phyloP scores from a whole-genome alignment of 495 filamentous ascomycete species.

The Stereocaulon alpinum region DNA sequence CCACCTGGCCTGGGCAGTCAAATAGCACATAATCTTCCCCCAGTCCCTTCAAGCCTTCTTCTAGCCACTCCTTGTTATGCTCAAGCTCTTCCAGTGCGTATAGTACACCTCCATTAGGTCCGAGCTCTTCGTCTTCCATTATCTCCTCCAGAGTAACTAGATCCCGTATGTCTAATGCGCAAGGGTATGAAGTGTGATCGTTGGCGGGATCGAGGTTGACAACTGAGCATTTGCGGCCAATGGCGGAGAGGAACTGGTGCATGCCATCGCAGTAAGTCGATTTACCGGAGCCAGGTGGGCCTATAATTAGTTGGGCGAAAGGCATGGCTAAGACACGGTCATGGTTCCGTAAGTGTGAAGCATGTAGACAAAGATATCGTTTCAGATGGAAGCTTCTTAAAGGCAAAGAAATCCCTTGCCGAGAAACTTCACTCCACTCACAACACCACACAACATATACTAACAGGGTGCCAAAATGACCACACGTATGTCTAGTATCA shows the following conservation, averaged over 20 bases:
- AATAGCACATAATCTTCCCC: conserved; percentile 90
- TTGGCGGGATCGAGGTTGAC: conserved; percentile 98
- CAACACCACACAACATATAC: neutral
- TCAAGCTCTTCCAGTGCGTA: conserved; percentile 95
- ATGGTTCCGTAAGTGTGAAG: neutral
- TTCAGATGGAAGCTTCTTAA: no score
- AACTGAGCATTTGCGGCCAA: conserved; percentile 85
- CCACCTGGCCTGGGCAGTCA: conserved; percentile 93
- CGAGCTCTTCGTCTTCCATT: conserved; percentile 84
- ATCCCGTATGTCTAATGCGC: conserved; percentile 82
- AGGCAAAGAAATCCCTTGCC: neutral
- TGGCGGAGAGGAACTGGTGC: conserved; percentile 93
- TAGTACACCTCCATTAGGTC: conserved; percentile 83
- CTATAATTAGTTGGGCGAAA: conserved; percentile 72
- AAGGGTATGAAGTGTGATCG: conserved; percentile 63
- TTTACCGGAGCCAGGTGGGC: conserved; percentile 88
- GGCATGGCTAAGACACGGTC: conserved; percentile 34
- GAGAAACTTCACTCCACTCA: conserved; percentile 33
- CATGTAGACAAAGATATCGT: neutral
- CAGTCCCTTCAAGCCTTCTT: conserved; percentile 62
- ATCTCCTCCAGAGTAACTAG: conserved; percentile 85
- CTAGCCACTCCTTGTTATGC: conserved; percentile 82
- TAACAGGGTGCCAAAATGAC: neutral
- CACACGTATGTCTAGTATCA: neutral
- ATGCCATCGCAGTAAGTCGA: conserved; percentile 98